Base-by-base conservation (phyloP, 352 stramenopile genomes). In the Phytopythium kandeliae region DNA sequence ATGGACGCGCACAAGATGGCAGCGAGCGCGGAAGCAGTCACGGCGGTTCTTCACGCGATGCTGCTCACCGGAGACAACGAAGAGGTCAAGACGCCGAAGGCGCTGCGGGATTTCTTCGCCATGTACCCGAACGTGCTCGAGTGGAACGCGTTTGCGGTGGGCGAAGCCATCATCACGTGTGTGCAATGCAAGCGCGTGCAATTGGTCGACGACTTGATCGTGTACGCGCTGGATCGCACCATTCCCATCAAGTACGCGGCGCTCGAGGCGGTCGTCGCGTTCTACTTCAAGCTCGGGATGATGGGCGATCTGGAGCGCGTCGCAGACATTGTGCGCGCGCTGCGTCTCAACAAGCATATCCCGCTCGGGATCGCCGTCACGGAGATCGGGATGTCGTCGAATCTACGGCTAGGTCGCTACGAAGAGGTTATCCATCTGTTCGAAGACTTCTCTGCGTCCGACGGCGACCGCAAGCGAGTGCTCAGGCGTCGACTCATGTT, bases 181-280 rank as follows among this genome's bases (percentile, higher is more conserved):
- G 65, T 88, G 41, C 67, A 66, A 13, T 58, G 62, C 37, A 63
- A 85, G 45, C 66, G 74, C 21, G 61, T 66, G 31, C 62, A 72
- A 42, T 45, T 91, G 24, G 75, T 91, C 0, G 75, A 89, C 33
- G 62, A 82, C 22, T 52, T 89, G 2, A 68, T 88, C 37, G 70
- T 70, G 3, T 71, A 83, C 44, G 75, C 80, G 15, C 55, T 91
- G 51, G 65, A 85, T 52, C 75, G 65, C 38, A 62, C 63, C 40
- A 86, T 87, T 54, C 62, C 75, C 4, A 80, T 91, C 56, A 91
- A 89, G 54, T 91, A 91, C 48, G 75, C 74, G 16, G 80, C 80
- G 21, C 65, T 91, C 13, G 80, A 91, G 57, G 69, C 68, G 24
- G 69, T 87, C n/a, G 59, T 87, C 16, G 72, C 78, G 17, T 85